A percentile compares a stretch with the other conserved stretches of the same genome.
Conservation (phyloP, 2,329 filamentous ascomycete species). For the Mariannaea elegans region DNA sequence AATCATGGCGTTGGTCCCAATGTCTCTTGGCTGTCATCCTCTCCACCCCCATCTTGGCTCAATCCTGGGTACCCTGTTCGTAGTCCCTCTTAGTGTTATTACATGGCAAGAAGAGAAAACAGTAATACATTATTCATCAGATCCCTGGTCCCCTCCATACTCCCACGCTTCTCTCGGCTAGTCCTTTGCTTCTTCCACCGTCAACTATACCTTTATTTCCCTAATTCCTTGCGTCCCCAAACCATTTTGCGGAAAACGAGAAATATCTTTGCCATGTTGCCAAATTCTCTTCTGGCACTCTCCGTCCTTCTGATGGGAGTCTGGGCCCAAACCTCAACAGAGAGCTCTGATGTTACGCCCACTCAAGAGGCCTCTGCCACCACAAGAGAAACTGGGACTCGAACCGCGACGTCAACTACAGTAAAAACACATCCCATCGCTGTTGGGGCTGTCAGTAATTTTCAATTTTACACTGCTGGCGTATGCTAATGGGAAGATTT, state of each 20-base stretch:
- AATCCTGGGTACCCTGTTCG: slow-evolving; percentile 20
- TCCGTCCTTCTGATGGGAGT: slow-evolving; percentile 21
- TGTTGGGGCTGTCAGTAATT: slow-evolving; percentile 37
- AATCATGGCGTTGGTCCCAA: slow-evolving; percentile 5
- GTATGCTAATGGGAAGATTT: background rate
- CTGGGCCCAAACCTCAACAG: slow-evolving; percentile 30
- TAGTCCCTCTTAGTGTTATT: slow-evolving; percentile 8
- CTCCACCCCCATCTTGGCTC: slow-evolving; percentile 32
- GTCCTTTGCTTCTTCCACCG: slow-evolving; percentile 15
- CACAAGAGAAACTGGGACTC: slow-evolving; percentile 20
- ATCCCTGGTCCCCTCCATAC: slow-evolving; percentile 16
- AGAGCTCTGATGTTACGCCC: background rate
- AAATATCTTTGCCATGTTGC: slow-evolving; percentile 29
- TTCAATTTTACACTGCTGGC: background rate
- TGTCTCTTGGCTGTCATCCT: slow-evolving; percentile 26
- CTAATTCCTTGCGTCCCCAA: slow-evolving; percentile 22
- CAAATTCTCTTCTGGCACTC: slow-evolving; percentile 28
- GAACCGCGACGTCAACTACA: slow-evolving; percentile 28
- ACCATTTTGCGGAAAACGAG: slow-evolving; percentile 18
- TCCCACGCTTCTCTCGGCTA: background rate
- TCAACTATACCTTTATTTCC: slow-evolving; percentile 7
- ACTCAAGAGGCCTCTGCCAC: slow-evolving; percentile 29
- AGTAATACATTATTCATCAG: slow-evolving; percentile 36
- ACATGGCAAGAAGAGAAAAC: slow-evolving; percentile 5
- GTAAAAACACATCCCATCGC: slow-evolving; percentile 36